Base-by-base conservation (phyloP, 2,329 filamentous ascomycete genomes). In the Fusarium sulawesiense region DNA sequence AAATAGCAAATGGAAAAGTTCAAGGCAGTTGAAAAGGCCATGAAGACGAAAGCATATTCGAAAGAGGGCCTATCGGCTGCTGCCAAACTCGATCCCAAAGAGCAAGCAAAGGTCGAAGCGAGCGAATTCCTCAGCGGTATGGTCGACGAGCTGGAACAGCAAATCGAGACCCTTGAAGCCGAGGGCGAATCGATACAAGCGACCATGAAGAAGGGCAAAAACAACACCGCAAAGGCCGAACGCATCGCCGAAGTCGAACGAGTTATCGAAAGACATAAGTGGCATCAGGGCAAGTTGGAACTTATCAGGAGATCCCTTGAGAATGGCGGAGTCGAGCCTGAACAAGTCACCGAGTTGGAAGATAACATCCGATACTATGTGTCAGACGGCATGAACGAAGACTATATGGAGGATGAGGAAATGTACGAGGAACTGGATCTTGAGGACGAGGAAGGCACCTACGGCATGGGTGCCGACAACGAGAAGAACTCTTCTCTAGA, bases 11-110 rank as follows among this genome's bases (percentile, higher is more conserved):
- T 99, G 96, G 96, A 99, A 83, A 94, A 93, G 77, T 99, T 99
- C 88, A 99, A 99, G 85, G 95, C 94, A n/a, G 96, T 99, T 56
- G 96, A 99, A 82, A 99, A 99, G 86, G 96, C 97, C 77, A 98
- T 99, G 96, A 99, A 99, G 86, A 99, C 96, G 60, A 99, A 99
- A 82, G 96, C 96, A 66, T 99, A 97, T 83, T 98, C 96, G 68
- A 98, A 99, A 85, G 96, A 98, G 82, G 96, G 96, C 46, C 84
- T 99, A 71, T 96, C 93, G 70, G 93, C 95, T 55, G 93, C 94
- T 27, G 91, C 93, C 53, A 97, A 97, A 81, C 87, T 98, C 70
- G 96, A 99, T 83, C 96, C 96, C n/a, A 97, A 94, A 79, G 96
- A 98, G 80, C 93, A 97, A 80, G 95, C 97, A 79, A 97, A 97